Evolutionary conservation across 495 filamentous ascomycete genomes (phyloP), one percentile per base, ranked within the genome.

Genomic region (Mytilinidion resinicola): DNA sequence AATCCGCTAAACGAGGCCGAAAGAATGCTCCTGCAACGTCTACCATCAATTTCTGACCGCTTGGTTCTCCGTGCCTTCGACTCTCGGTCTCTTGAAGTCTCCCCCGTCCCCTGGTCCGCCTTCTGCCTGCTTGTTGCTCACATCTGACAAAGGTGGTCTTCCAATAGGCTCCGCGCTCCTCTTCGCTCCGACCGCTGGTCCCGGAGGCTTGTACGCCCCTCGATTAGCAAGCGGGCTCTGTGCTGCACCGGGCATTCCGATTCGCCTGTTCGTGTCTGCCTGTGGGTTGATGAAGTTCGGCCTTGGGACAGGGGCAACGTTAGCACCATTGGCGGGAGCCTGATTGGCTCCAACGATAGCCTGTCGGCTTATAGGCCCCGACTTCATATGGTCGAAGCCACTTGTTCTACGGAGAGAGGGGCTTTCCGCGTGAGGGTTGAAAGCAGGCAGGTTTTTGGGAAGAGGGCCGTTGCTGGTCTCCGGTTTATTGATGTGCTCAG

Each of bases 361-460:
- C 17, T 68, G 72, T 48, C 72, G 80, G 3, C 73, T 76, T 0
- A 95, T 75, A 0, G 88, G 85, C 37, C 83, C 81, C 30, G 82
- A 87, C 53, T 82, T 85, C 25, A 74, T 83, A 63, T 93, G 88
- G 61, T 96, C 90, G 47, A 96, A 79, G n/a, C 91, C 91, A 0
- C 87, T 85, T 3, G 91, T 96, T 66, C 92, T 90, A 34, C 88
- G 85, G 57, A 96, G 92, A 0, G 89, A 90, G 0, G 91, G 89
- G 59, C 87, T 91, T 62, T 95, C 90, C 4, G 83, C 78, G 55
- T 85, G 82, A 3, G 90, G 90, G 67, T 96, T 88, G 71, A 96
- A 96, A 49, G 76, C 74, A 4, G 81, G 79, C 8, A 78, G 78
- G 14, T 82, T 76, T 5, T 72, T 52, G 4, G 76, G 72, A 1